Conservation (phyloP, 495 filamentous ascomycete species). For the Penicilliopsis zonata region DNA sequence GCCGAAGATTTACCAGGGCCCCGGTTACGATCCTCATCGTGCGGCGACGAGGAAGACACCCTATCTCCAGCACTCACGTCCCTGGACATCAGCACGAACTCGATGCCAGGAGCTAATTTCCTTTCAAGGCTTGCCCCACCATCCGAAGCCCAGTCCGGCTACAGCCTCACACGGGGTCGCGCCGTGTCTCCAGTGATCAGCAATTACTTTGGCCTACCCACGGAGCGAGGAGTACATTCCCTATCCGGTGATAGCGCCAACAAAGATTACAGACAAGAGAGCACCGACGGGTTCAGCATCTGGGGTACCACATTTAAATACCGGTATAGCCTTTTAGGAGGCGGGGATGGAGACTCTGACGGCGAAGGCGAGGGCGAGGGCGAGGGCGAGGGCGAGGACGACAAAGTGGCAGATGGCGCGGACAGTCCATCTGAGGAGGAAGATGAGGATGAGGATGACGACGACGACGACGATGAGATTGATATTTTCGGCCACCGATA, state of each 20-base stretch:
- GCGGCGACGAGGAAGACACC: conserved; percentile 13
- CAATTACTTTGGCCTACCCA: conserved; percentile 35
- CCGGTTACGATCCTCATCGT: conserved; percentile 19
- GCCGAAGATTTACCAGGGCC: conserved; percentile 4
- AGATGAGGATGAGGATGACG: conserved; percentile 33
- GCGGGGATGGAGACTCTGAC: conserved; percentile 17
- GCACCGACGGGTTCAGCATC: conserved; percentile 47
- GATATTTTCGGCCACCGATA: conserved; percentile 62
- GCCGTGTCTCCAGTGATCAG: conserved; percentile 27
- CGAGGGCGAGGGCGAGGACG: conserved; percentile 17
- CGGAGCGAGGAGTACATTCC: conserved; percentile 21
- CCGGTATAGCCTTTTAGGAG: conserved; percentile 26
- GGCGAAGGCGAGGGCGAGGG: conserved; percentile 29
- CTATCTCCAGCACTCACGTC: conserved; percentile 13
- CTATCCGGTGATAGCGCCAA: conserved; percentile 22
- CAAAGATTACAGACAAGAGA: conserved; percentile 36
- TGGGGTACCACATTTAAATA: conserved; percentile 47
- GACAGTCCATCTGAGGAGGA: conserved; percentile 34
- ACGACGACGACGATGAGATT: conserved; percentile 49
- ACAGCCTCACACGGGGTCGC: conserved; percentile 28
- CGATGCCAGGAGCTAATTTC: conserved; percentile 13
- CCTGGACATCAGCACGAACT: conserved; percentile 21
- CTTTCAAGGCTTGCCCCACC: conserved; percentile 17
- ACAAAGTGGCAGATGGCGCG: conserved; percentile 38
- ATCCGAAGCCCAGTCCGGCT: conserved; percentile 16